Percentiles rank a stretch among this genome's conserved stretches.
Conservation (phyloP, 768 basidiomycete species). For the Russula compacta region DNA sequence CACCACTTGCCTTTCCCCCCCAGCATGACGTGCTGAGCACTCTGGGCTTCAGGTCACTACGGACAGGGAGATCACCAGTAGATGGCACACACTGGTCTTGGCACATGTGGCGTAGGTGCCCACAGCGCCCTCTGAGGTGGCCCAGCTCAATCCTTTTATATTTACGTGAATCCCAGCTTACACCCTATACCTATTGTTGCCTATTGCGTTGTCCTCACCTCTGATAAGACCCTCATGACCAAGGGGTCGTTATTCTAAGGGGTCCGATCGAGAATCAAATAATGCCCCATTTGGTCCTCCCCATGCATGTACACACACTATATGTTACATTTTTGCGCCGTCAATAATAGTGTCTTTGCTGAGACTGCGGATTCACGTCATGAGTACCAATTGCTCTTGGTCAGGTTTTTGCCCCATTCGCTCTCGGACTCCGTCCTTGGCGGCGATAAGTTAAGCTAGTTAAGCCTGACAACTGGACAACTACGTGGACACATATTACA, state of each 20-base stretch:
- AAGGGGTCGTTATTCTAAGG: not conserved
- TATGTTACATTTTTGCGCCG: not conserved
- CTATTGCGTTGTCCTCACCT: not conserved
- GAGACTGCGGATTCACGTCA: too few species aligned
- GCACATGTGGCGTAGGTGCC: not conserved
- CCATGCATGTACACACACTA: not conserved
- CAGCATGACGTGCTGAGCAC: slow-evolving; percentile 37
- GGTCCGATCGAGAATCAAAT: not conserved
- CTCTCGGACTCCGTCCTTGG: too few species aligned
- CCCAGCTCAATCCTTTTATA: not conserved
- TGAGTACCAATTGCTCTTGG: not conserved
- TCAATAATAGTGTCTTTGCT: not conserved
- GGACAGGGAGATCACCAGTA: not conserved
- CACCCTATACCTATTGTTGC: too few species aligned
- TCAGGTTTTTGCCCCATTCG: not conserved
- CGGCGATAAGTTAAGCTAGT: too few species aligned
- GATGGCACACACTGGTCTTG: not conserved
- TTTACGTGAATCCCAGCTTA: not conserved
- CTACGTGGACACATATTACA: not conserved
- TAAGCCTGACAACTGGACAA: too few species aligned
- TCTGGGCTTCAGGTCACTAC: slow-evolving; percentile 19
- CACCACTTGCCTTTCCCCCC: slow-evolving; percentile 33
- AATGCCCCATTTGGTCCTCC: not conserved
- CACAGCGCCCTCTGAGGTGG: not conserved
- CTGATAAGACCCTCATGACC: not conserved